phyloP scores from a whole-genome alignment of 2,329 filamentous ascomycete genomes.

The Ploettnerulaceae sp. region DNA sequence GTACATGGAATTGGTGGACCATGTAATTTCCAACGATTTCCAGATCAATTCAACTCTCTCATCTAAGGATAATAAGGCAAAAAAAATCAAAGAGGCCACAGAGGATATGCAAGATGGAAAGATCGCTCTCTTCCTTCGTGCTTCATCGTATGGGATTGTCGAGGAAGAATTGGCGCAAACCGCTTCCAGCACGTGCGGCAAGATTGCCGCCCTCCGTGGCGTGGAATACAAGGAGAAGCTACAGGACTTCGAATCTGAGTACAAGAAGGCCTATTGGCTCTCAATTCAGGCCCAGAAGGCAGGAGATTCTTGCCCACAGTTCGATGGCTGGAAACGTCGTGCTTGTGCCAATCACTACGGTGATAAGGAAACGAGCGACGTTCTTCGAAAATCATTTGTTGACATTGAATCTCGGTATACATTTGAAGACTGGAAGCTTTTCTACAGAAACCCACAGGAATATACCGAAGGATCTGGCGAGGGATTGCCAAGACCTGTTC shows the following conservation, averaged over 20 bases:
- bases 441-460: no score
- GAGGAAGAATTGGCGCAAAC: no score
- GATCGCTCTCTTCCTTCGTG: slow-evolving; percentile 6
- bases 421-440: no score
- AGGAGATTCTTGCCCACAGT: neutral
- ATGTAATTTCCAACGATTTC: slow-evolving; percentile 48
- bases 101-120: neutral
- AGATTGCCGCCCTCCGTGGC: neutral
- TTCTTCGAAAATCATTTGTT: no score
- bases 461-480: no score
- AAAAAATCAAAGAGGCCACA: neutral
- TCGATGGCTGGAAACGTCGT: neutral
- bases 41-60: slow-evolving; percentile 12
- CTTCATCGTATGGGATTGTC: neutral
- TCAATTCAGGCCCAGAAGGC: neutral
- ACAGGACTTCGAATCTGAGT: neutral
- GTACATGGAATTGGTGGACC: slow-evolving; percentile 52
- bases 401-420: no score
- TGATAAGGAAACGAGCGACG: no score
- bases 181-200: neutral
- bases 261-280: neutral
- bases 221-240: neutral
- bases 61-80: neutral
- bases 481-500: no score
- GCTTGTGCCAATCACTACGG: neutral